Base-by-base conservation (phyloP, 2,329 filamentous ascomycete genomes). In the Colletotrichum sojae region DNA sequence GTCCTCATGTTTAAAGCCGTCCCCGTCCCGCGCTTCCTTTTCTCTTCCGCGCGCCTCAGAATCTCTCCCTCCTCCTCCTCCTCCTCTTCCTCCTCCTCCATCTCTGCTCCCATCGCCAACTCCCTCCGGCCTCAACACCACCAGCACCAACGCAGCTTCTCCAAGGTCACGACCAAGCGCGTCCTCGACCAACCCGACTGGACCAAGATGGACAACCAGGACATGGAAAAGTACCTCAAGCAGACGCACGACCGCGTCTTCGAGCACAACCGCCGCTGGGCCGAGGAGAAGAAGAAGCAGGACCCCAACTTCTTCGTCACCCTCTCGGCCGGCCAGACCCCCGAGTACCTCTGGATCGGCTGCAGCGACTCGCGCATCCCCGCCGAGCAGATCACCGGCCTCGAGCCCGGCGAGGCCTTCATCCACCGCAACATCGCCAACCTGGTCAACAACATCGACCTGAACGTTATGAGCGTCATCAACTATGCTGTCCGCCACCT, bases 401-500 rank as follows among this genome's bases (percentile, higher is more conserved):
- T 95, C 65, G 86, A 92, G 77, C 93, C 94, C n/a, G 94, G 94
- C 74, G 94, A 97, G 81, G 92, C 95, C 75, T 98, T 97, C 80
- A 92, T 97, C 73, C 94, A 97, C 86, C 93, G 95, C 81, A 97
- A 98, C 84, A 97, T 97, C 80, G 94, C 94, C 82, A 97, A 97
- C 85, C 87, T 97, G 73, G 87, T 97, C 66, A 90, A 90, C 82
- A 89, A 91, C 77, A 91, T 90, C 72, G 95, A 98, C 78, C 87
- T 97, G 76, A 94, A 91, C 80, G 90, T 91, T 57, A 90, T 93
- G 79, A 89, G 89, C 78, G 94, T 97, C 75, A 93, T 97, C 81
- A 91, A 96, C 78, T 98, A 94, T 79, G 93, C 94, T 72, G 94
- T 97, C 72, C 85, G 88, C 75, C 90, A 95, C 79, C 87, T 97